Evolutionary conservation across 2,329 filamentous ascomycete species (phyloP), one percentile per base, ranked within the genome.

Genomic region (Drechslerella coelobrocha): DNA sequence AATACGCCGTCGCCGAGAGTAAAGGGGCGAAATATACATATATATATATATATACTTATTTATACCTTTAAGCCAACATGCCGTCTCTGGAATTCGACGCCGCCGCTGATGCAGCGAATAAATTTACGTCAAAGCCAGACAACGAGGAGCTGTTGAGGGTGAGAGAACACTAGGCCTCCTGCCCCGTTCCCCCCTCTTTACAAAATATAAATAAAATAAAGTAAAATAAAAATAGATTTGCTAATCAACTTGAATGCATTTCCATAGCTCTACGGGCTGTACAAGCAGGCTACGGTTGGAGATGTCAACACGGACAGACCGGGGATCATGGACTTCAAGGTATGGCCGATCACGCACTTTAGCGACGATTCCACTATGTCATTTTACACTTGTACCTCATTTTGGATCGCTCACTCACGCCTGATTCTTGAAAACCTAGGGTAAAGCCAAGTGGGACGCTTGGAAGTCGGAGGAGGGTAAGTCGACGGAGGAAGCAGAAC

Each of bases 381-480:
- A 31, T 10, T 26, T 14, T 6, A 10, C 9, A 8, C 19, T 19
- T 8, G 24, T 8, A 52, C 19, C 27, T 29, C 48, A n/a, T 10
- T 8, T n/a, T 8, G 34, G n/a, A 37, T n/a, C 34, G 34, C 34
- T 37, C 8, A 37, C n/a, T 37, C 34, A n/a, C n/a, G n/a, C n/a
- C n/a, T n/a, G n/a, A n/a, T n/a, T n/a, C n/a, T n/a, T n/a, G n/a
- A n/a, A n/a, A n/a, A n/a, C n/a, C n/a, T 56, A 74, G 71, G 73
- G 65, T 26, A 68, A 71, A 65, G 50, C 37, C 50, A 74, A 73
- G 47, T 74, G 71, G 71, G 50, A 72, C 31, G 73, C 73, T 17
- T 74, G 73, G 73, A 63, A 59, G 56, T 41, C 29, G 37, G 21
- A 52, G 21, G 59, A 74, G 48, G 73, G 73, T 12, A 73, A 47